Conservation (phyloP, 1,284 basidiomycete species). For the Fomitiporia mediterranea region DNA sequence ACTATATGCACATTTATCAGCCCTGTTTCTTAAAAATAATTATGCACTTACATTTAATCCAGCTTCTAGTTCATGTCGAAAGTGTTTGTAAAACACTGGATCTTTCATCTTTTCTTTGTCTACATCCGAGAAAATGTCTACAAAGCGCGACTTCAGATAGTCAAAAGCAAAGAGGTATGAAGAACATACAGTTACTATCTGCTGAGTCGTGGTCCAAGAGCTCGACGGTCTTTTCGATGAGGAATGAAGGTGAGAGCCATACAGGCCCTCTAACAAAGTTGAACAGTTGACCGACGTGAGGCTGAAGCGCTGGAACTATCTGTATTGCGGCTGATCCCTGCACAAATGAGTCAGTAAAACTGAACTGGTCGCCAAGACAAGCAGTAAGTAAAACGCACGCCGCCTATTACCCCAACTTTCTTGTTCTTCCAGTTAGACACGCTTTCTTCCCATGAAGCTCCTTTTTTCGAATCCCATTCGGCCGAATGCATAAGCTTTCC, state of each 20-base stretch:
- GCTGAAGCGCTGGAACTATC: slow-evolving; percentile 54
- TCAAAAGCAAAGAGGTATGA: not conserved
- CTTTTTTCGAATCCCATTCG: slow-evolving; percentile 45
- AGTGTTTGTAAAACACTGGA: slow-evolving; percentile 44
- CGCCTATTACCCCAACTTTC: slow-evolving; percentile 55
- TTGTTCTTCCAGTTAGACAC: slow-evolving; percentile 50
- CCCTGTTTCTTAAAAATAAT: too few relatives aligned
- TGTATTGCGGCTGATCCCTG: slow-evolving; percentile 66
- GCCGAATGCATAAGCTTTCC: slow-evolving; percentile 54
- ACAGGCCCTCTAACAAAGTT: slow-evolving; percentile 61
- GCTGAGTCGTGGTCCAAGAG: slow-evolving; percentile 35
- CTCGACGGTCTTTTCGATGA: slow-evolving; percentile 35
- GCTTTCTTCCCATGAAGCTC: slow-evolving; percentile 33
- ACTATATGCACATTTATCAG: too few relatives aligned
- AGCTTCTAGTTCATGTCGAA: slow-evolving; percentile 46
- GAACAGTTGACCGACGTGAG: slow-evolving; percentile 43
- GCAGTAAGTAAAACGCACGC: slow-evolving; percentile 43
- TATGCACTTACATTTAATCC: slow-evolving; percentile 45
- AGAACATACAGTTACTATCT: slow-evolving; percentile 40
- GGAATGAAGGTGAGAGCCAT: slow-evolving; percentile 53
- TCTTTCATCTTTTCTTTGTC: slow-evolving; percentile 49
- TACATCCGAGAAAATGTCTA: slow-evolving; percentile 49
- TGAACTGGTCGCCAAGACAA: not conserved
- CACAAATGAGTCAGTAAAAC: not conserved
- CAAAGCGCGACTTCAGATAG: not conserved